Evolutionary conservation across 306 rosid genomes (phyloP).

Genomic region (Vigna nakashimae): DNA sequence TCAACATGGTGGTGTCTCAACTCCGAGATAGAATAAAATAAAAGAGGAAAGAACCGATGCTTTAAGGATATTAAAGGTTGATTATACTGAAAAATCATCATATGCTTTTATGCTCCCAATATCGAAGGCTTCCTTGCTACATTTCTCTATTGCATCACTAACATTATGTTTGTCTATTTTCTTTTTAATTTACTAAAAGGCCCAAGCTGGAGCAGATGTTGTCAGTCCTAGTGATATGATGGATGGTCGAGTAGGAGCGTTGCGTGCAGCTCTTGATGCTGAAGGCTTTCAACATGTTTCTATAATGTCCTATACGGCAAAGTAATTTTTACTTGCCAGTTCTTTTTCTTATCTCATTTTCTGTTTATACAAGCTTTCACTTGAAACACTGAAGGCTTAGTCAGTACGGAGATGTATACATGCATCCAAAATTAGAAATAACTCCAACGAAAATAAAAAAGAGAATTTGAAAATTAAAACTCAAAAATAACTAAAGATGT

Average conservation of each 20-base stretch:
- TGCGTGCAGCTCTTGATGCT: constrained; percentile 90
- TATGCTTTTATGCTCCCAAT: constrained; percentile 22
- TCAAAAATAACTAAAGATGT: background rate
- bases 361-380: constrained; percentile 20
- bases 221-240: constrained; percentile 99
- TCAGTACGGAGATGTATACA: background rate
- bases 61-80: constrained; percentile 23
- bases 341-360: constrained; percentile 31
- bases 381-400: constrained; percentile 29
- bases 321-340: constrained; percentile 57
- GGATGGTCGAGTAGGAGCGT: constrained; percentile 97
- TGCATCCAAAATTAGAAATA: constrained; percentile 29
- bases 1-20: background rate
- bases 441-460: constrained; percentile 14
- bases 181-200: constrained; percentile 54
- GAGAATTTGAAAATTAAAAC: constrained; percentile 7
- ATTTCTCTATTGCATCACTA: constrained; percentile 25
- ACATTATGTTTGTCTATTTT: constrained; percentile 7
- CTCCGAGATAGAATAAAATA: background rate
- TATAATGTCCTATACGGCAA: constrained; percentile 95
- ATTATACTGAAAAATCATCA: constrained; percentile 22
- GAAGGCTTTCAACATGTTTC: constrained; percentile 95
- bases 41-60: constrained; percentile 15
- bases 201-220: constrained; percentile 97
- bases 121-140: constrained; percentile 21